A percentile compares a stretch with the other conserved stretches of the same genome.
phyloP scores from a whole-genome alignment of 2,329 filamentous ascomycete genomes.

The Alternaria gaisen region DNA sequence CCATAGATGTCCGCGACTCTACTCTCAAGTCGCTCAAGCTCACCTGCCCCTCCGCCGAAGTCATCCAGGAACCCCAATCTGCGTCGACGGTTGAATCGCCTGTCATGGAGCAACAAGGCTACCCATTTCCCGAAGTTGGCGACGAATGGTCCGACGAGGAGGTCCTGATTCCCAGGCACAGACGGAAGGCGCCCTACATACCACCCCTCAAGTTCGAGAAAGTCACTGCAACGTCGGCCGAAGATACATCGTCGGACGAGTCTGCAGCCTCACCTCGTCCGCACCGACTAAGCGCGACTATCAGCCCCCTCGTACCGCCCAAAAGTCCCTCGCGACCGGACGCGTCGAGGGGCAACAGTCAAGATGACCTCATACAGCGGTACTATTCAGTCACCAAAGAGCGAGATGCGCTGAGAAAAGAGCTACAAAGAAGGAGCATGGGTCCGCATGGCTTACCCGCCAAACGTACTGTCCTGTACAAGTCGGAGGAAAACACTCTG shows the following conservation, averaged over 20 bases:
- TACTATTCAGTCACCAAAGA: constrained; percentile 52
- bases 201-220: constrained; percentile 38
- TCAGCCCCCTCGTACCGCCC: constrained; percentile 43
- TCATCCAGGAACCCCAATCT: constrained; percentile 32
- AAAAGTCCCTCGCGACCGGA: constrained; percentile 49
- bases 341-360: constrained; percentile 41
- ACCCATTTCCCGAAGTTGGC: constrained; percentile 45
- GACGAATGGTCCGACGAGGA: constrained; percentile 51
- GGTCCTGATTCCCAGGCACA: constrained; percentile 44
- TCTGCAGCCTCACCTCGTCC: constrained; percentile 38
- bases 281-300: constrained; percentile 28
- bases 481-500: constrained; percentile 48
- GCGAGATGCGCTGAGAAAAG: constrained; percentile 48
- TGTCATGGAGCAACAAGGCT: constrained; percentile 27
- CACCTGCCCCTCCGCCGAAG: constrained; percentile 50
- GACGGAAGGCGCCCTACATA: constrained; percentile 40
- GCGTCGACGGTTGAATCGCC: constrained; percentile 27
- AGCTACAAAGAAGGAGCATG: constrained; percentile 48
- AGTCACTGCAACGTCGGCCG: constrained; percentile 29
- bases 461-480: constrained; percentile 39
- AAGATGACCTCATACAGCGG: constrained; percentile 49
- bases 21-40: constrained; percentile 49
- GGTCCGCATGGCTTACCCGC: constrained; percentile 40
- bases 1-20: constrained; percentile 48
- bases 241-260: constrained; percentile 37